Conservation (phyloP, 768 basidiomycete species). For the Mycena chlorophos region DNA sequence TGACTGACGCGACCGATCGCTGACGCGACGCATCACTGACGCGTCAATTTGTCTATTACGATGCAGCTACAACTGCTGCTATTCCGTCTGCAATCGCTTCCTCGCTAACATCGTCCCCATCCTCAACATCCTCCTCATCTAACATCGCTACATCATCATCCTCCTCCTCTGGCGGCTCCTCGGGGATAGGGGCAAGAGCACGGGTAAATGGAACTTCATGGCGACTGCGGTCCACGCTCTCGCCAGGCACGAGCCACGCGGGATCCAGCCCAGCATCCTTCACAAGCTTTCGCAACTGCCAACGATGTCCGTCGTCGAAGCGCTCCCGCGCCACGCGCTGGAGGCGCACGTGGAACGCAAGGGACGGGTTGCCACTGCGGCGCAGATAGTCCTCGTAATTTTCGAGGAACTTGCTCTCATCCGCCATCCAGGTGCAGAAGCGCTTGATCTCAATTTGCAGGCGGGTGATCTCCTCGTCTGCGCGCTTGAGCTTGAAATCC, state of each 20-base stretch:
- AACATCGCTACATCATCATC: too few relatives aligned
- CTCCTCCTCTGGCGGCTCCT: too few relatives aligned
- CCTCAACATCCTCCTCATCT: too few relatives aligned
- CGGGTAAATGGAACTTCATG: not conserved
- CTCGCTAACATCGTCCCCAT: too few relatives aligned
- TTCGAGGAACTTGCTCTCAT: constrained; percentile 10
- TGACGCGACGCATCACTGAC: too few relatives aligned
- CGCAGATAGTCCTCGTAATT: not conserved
- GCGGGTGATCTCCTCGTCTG: constrained; percentile 20
- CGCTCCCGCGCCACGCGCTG: not conserved
- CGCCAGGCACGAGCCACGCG: not conserved
- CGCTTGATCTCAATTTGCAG: constrained; percentile 21
- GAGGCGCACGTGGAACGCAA: constrained; percentile 1
- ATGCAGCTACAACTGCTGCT: too few relatives aligned
- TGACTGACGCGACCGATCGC: too few relatives aligned
- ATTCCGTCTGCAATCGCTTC: too few relatives aligned
- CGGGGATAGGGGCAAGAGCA: too few relatives aligned
- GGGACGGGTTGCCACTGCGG: not conserved
- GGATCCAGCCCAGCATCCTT: not conserved
- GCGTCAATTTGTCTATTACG: too few relatives aligned
- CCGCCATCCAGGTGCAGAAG: constrained; percentile 11
- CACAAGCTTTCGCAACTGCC: not conserved
- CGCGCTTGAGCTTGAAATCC: constrained; percentile 17
- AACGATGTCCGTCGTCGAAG: not conserved
- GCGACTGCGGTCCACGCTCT: not conserved